Evolutionary conservation across 2,329 filamentous ascomycete species (phyloP), one percentile per base, ranked within the genome.

Genomic region (Beauveria varroae): DNA sequence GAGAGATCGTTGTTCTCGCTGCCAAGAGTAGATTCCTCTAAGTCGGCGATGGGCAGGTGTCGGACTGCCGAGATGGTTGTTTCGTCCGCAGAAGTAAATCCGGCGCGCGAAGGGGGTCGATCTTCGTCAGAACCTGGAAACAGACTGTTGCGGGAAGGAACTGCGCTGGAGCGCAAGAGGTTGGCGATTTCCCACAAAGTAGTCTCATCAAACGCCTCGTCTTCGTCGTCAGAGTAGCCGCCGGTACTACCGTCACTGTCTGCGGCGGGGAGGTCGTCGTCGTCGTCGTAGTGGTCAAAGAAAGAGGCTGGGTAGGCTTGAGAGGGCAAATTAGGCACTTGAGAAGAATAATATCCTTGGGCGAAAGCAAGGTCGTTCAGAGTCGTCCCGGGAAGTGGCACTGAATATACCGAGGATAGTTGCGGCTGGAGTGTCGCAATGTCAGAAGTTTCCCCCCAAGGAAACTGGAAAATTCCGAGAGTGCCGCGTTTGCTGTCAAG

Each of bases 131-230:
- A 53, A 12, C 30, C 67, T 12, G 78, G 79, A 20, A 83, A 69
- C 9, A 85, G 69, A 66, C 80, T 85, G 47, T 79, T 68, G 65
- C 76, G 80, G 14, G 81, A 81, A 3, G 82, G 81, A 5, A 85
- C 71, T 54, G 79, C 70, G 60, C 80, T 77, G 2, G 79, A 75
- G 69, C 81, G 79, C 12, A 87, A 74, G 46, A 87, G 74, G 63
- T 75, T 84, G 62, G 84, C 84, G 71, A 87, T 87, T 68, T 87
- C 84, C 81, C 83, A 86, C 28, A 87, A 73, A 1, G 83, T 86
- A 10, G 74, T 80, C 72, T 87, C 84, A 63, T 86, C 84, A 64
- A 86, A 86, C 24, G 77, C 79, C 56, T 82, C 81, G 43, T 79
- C 81, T 51, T 75, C 77, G 47, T 69, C 69, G 44, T 74, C 70